Evolutionary conservation across 2,329 filamentous ascomycete genomes (phyloP), one percentile per base, ranked within the genome.

Genomic region (Aspergillus ruber): DNA sequence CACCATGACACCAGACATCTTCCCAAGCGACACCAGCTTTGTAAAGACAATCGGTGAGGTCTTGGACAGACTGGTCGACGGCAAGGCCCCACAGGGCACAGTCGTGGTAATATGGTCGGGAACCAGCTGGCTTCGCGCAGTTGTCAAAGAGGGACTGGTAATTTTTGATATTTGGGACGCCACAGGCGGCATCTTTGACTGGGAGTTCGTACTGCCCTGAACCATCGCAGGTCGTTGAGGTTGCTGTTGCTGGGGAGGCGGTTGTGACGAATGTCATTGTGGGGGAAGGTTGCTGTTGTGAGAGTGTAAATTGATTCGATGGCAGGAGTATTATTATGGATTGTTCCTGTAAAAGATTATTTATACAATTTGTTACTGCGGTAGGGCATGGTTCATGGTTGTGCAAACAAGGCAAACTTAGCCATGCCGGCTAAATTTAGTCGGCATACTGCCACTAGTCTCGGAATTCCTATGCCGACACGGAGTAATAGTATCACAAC

Each of bases 31-130:
- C 52, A 1, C 54, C 54, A 1, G 51, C 52, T 3, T 57, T 45
- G 29, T 58, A 63, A 4, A 63, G 50, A 38, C 60, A 63, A 7
- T 56, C 43, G 2, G 51, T 63, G 12, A 63, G 53, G 3, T 56
- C 48, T n/a, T 61, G 47, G 17, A 60, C 52, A 10, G 52, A 57
- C 35, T 63, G 59, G 25, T 51, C 53, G 4, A 52, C 41, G 1
- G 59, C 56, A 1, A 55, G 53, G 10, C 48, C 49, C 39, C 53
- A 60, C 15, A 62, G 33, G 8, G 59, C 59, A 36, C 57, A 63
- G 17, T 57, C 56, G 18, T 56, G 7, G 44, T 61, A 29, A 47
- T 60, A 61, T 10, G 48, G 13, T 3, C 40, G 46, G 35, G 57
- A 51, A 8, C 54, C 48, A 7, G 54, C 58, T 8, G 49, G 45